Base-by-base conservation (phyloP, 2,329 filamentous ascomycete species). In the Venturia oleaginea region DNA sequence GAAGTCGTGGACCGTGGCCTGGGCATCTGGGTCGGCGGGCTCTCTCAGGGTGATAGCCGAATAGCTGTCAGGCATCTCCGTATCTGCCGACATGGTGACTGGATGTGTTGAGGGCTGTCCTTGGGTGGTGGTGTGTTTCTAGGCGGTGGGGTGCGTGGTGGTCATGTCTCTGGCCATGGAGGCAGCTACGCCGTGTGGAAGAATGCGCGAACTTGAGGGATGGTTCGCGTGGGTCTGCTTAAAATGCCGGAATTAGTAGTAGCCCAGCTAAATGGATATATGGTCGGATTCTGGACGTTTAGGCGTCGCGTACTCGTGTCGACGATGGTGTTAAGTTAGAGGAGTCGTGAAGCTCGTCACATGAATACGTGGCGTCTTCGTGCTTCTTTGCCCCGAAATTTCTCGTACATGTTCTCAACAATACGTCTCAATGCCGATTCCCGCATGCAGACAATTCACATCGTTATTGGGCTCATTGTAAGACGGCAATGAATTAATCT, bases 1-100 rank as follows among this genome's bases (percentile, higher is more conserved):
- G 73, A 85, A 88, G 73, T 88, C 85, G 68, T 84, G 86, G 57
- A 88, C 83, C 32, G 85, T 86, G 40, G 84, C 83, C 71, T 87
- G 84, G 65, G 84, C 83, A 70, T 88, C 85, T 40, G 85, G 85
- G 71, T 87, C 84, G 62, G 80, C 60, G 15, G 60, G 60, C 46
- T 34, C 30, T 8, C 32, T 38, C 15, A 64, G 24, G 19, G 63
- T 51, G 27, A 48, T 46, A 37, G 51, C 22, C 46, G 34, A 37
- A 15, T 38, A 32, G n/a, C 51, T 40, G 19, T 64, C 63, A 4
- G 63, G 63, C 19, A 64, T 27, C 32, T 64, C 63, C 4, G 27
- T 46, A 30, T 61, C 63, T 42, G 40, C 42, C 40, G 61, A 37
- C 61, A 51, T 51, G 40, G 42, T 32, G 42, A 15, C 2, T 37